A percentile compares a stretch with the other conserved stretches of the same genome.
These are phyloP conservation scores for Pythium dissotocum DNA, from an alignment of 352 stramenopile genomes.

Conservation along the genomic window DNA sequence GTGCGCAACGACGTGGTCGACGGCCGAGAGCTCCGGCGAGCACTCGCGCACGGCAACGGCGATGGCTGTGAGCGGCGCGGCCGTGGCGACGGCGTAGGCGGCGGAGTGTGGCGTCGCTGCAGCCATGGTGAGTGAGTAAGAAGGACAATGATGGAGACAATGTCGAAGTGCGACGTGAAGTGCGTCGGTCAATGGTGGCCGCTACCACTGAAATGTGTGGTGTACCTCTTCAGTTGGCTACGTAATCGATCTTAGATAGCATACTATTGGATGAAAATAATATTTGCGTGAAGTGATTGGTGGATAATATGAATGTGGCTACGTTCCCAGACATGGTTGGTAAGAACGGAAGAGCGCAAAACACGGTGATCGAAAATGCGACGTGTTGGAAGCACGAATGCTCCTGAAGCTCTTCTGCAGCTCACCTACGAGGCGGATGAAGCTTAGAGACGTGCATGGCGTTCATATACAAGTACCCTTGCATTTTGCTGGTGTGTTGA, in stretches of 20 bases:
- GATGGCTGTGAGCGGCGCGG: slow-evolving; percentile 25
- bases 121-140: neutral
- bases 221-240: neutral
- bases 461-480: too few relatives aligned
- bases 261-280: slow-evolving; percentile 7
- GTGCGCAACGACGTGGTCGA: slow-evolving; percentile 29
- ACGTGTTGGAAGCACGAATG: neutral
- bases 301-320: slow-evolving; percentile 9
- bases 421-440: neutral
- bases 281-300: neutral
- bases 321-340: neutral
- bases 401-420: neutral
- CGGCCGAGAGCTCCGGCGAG: slow-evolving; percentile 23
- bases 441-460: too few relatives aligned
- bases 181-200: neutral
- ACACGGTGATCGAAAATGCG: neutral
- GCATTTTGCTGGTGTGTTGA: too few relatives aligned
- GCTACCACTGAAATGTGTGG: slow-evolving; percentile 11
- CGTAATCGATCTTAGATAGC: slow-evolving; percentile 9
- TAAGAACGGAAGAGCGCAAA: neutral
- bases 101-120: slow-evolving; percentile 3
- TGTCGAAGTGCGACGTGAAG: slow-evolving; percentile 6
- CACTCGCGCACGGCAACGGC: slow-evolving; percentile 22
- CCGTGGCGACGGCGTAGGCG: slow-evolving; percentile 11
- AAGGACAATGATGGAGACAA: neutral